Evolutionary conservation across 352 stramenopile genomes (phyloP).

Genomic region (Phytophthora europaea): DNA sequence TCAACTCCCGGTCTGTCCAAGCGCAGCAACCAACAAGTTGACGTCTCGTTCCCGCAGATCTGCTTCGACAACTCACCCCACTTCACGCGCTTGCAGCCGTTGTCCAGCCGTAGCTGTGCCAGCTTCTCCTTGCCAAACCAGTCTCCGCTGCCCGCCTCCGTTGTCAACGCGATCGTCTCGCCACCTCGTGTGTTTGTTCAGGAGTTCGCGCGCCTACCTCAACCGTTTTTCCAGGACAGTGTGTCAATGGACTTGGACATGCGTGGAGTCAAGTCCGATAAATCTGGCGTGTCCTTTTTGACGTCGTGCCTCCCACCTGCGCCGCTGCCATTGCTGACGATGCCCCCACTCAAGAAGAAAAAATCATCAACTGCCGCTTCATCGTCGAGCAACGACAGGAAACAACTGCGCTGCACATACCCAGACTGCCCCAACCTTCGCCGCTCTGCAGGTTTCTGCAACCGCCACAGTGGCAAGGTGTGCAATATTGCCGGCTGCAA

Average conservation of each 20-base stretch:
- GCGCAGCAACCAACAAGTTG: conserved; percentile 60
- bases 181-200: conserved; percentile 82
- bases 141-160: conserved; percentile 54
- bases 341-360: conserved; percentile 84
- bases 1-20: conserved; percentile 44
- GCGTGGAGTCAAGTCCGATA: conserved; percentile 34
- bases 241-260: conserved; percentile 41
- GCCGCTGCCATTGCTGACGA: conserved; percentile 75
- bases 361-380: conserved; percentile 33
- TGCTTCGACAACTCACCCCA: conserved; percentile 73
- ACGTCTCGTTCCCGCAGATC: conserved; percentile 79
- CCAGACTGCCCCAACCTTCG: conserved; percentile 82
- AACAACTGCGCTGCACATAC: conserved; percentile 82
- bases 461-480: conserved; percentile 85
- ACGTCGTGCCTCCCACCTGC: conserved; percentile 67
- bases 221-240: conserved; percentile 76
- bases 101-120: conserved; percentile 60
- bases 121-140: conserved; percentile 49
- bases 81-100: conserved; percentile 65
- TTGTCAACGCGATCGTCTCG: conserved; percentile 80
- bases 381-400: conserved; percentile 49
- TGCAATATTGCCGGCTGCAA: conserved; percentile 75
- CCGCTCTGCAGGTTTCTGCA: conserved; percentile 82
- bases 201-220: conserved; percentile 70
- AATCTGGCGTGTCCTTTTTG: conserved; percentile 48